Evolutionary conservation across 164 flowering plant species (phyloP).

Genomic region (Litsea cubeba): DNA sequence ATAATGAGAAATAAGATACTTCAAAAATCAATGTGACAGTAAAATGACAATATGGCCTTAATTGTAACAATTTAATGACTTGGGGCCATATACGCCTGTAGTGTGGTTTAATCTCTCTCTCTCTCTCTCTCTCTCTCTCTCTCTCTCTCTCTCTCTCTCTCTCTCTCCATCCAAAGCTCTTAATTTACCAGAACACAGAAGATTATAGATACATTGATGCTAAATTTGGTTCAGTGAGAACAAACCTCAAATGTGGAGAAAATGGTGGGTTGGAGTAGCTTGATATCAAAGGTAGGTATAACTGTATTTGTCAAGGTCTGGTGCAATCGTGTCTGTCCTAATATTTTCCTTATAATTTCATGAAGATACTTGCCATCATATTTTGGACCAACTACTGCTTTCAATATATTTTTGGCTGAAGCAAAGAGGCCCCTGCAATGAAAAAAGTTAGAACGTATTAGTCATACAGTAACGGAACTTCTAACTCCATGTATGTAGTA

Average conservation of each 20-base stretch:
- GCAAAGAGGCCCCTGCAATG: background rate
- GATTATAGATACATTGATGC: background rate
- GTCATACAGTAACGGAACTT: background rate
- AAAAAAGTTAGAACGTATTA: background rate
- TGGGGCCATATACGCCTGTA: background rate
- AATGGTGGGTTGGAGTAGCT: slow-evolving; percentile 34
- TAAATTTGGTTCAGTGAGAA: background rate
- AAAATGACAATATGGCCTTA: too few species aligned
- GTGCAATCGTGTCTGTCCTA: slow-evolving; percentile 27
- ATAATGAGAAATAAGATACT: too few species aligned
- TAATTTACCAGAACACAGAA: background rate
- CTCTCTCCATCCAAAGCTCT: background rate
- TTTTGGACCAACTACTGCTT: slow-evolving; percentile 25
- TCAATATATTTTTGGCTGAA: background rate
- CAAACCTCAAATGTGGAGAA: slow-evolving; percentile 36
- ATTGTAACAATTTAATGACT: background rate
- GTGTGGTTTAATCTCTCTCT: background rate
- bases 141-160: background rate
- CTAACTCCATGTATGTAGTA: too few species aligned
- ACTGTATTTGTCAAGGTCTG: slow-evolving; percentile 40
- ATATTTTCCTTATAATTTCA: background rate
- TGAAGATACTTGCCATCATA: slow-evolving; percentile 44
- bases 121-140: background rate
- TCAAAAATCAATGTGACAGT: too few species aligned
- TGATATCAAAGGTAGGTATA: slow-evolving; percentile 46